Evolutionary conservation across 805 yeast species (phyloP), one percentile per base, ranked within the genome.

Genomic region (Candida ovalis): DNA sequence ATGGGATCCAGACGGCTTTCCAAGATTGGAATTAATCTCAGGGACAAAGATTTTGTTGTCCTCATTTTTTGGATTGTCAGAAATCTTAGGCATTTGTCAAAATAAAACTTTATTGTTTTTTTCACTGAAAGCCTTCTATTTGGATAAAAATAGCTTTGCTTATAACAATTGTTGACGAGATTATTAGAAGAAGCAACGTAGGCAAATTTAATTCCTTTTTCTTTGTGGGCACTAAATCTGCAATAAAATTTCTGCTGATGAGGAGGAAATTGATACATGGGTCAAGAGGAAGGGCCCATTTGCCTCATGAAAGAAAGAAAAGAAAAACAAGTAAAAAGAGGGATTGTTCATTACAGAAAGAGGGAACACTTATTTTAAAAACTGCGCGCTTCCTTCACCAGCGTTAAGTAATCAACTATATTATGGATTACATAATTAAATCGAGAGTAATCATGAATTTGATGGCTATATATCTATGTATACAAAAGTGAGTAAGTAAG

Each of bases 31-130:
- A 56, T 43, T 47, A 56, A 36, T 41, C 45, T 37, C 41, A 58
- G 43, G 19, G 59, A 52, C 13, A 55, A 15, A 27, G 58, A 55
- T 37, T 56, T 52, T 19, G 54, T 47, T 4, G 57, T 54, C 25
- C 40, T 46, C 35, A 49, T 54, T 23, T 54, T 46, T 40, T 48
- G 55, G 12, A 46, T 13, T 3, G 12, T 2, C 2, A 28, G 18
- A 21, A 39, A 42, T 19, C 43, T 23, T 2, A 39, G 3, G 24
- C 42, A 43, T 40, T 46, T 37, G 12, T 25, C 25, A 9, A 32
- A 12, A 10, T 38, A 13, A 21, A 33, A 40, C n/a, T 28, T 39
- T 7, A 30, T 4, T 19, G 18, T 25, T 8, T 23, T 30, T 5
- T 18, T 21, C 10, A 18, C 4, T 6, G 42, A 43, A 19, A 25